phyloP scores from a whole-genome alignment of 768 basidiomycete genomes.

The Grammothele lineata region DNA sequence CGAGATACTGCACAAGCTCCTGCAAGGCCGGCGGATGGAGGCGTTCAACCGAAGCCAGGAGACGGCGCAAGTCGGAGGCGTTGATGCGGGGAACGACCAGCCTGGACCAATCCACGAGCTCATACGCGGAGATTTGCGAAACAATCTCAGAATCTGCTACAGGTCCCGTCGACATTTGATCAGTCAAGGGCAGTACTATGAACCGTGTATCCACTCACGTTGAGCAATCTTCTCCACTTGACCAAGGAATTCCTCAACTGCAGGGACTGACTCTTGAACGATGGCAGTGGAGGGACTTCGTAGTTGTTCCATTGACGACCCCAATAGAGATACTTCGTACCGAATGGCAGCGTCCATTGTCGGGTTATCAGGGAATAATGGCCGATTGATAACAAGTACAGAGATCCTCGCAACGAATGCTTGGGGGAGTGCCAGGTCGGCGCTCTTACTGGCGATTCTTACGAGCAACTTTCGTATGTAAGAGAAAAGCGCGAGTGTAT shows the following conservation, averaged over 20 bases:
- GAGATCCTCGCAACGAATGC: slow-evolving; percentile 35
- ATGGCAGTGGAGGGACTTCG: slow-evolving; percentile 10
- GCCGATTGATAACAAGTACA: slow-evolving; percentile 24
- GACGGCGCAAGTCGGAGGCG: slow-evolving; percentile 35
- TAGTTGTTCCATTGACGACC: slow-evolving; percentile 31
- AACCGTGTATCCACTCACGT: slow-evolving; percentile 36
- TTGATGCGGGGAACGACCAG: slow-evolving; percentile 35
- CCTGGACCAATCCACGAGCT: slow-evolving; percentile 64
- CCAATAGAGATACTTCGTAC: slow-evolving; percentile 42
- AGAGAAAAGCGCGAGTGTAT: slow-evolving; percentile 55
- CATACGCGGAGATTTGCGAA: slow-evolving; percentile 41
- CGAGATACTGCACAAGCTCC: slow-evolving; percentile 39
- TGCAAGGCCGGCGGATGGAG: slow-evolving; percentile 40
- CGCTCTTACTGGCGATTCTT: slow-evolving; percentile 51
- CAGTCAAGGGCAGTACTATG: not conserved
- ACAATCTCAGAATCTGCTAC: slow-evolving; percentile 35
- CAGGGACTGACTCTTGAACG: slow-evolving; percentile 16
- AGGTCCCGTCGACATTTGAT: not conserved
- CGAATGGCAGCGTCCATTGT: slow-evolving; percentile 35
- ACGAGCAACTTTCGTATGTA: slow-evolving; percentile 65
- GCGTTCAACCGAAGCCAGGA: slow-evolving; percentile 35
- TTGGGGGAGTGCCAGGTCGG: slow-evolving; percentile 36
- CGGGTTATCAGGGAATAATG: slow-evolving; percentile 33
- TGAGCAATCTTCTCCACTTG: slow-evolving; percentile 38
- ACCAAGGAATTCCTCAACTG: slow-evolving; percentile 41